These are phyloP conservation scores for Pleurotus eryngii DNA, from an alignment of 768 basidiomycete genomes.

Conservation along the genomic window DNA sequence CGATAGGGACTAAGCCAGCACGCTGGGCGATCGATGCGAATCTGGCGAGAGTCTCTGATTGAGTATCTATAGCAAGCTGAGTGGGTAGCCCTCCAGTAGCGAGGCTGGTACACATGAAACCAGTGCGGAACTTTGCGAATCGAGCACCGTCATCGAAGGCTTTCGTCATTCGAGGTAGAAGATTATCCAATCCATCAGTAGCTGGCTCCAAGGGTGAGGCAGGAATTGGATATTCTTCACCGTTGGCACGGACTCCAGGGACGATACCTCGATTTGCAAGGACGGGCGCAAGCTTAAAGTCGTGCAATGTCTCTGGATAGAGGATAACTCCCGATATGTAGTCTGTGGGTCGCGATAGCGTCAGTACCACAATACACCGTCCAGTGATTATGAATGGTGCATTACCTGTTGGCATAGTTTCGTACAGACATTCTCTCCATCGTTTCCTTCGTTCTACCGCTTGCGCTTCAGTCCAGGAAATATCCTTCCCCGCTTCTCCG, in stretches of 20 bases:
- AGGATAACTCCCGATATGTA: constrained; percentile 51
- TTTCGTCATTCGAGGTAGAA: constrained; percentile 38
- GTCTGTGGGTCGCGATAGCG: constrained; percentile 22
- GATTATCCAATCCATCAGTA: constrained; percentile 47
- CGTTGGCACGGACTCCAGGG: constrained; percentile 48
- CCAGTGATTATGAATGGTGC: not conserved
- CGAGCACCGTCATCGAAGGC: constrained; percentile 42
- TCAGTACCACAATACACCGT: not conserved
- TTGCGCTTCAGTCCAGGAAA: constrained; percentile 30
- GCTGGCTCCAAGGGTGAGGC: constrained; percentile 41
- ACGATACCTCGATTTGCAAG: constrained; percentile 44
- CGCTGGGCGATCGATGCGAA: constrained; percentile 50
- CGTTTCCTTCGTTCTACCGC: constrained; percentile 34
- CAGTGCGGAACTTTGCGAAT: constrained; percentile 52
- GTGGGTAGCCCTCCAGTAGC: constrained; percentile 32
- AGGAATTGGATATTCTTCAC: constrained; percentile 43
- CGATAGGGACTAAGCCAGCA: constrained; percentile 49
- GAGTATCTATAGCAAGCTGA: constrained; percentile 37
- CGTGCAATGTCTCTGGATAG: constrained; percentile 44
- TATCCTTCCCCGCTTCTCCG: constrained; percentile 21
- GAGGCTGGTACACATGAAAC: constrained; percentile 39
- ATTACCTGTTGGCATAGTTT: constrained; percentile 37
- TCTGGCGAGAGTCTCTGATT: constrained; percentile 44
- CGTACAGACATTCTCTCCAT: constrained; percentile 44
- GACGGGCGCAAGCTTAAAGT: constrained; percentile 45